A percentile compares a stretch with the other conserved stretches of the same genome.
These are phyloP conservation scores for Penicillium turbatum DNA, from an alignment of 495 filamentous ascomycete species.

Conservation along the genomic window DNA sequence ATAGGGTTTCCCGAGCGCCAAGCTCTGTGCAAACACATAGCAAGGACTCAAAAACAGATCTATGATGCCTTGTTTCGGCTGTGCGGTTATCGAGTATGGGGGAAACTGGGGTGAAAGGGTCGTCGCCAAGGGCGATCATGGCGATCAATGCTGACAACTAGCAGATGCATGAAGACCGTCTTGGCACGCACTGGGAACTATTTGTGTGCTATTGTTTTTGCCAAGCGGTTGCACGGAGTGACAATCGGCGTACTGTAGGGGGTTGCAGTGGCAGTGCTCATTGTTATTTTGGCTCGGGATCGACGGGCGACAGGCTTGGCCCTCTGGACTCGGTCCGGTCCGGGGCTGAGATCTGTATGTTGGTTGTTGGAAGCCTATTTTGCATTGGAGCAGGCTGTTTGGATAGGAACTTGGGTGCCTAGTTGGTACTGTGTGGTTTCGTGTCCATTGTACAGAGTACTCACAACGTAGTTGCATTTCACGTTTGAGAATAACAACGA, in stretches of 20 bases:
- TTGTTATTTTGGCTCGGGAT: slow-evolving; percentile 12
- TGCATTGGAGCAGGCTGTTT: not conserved
- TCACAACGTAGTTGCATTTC: not conserved
- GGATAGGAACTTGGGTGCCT: not conserved
- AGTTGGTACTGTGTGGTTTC: too few relatives aligned
- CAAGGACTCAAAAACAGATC: slow-evolving; percentile 9
- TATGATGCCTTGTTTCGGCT: not conserved
- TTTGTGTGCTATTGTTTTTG: slow-evolving; percentile 14
- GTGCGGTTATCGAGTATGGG: slow-evolving; percentile 14
- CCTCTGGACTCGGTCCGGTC: slow-evolving; percentile 16
- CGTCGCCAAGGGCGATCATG: slow-evolving; percentile 30
- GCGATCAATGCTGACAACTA: slow-evolving; percentile 14
- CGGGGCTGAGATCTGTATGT: slow-evolving; percentile 7
- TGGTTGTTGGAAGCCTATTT: not conserved
- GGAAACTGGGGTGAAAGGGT: not conserved
- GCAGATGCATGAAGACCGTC: slow-evolving; percentile 11
- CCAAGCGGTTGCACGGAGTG: slow-evolving; percentile 20
- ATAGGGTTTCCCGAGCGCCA: slow-evolving; percentile 5
- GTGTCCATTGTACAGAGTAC: not conserved
- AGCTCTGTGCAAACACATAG: slow-evolving; percentile 1
- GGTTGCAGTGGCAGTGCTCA: slow-evolving; percentile 15
- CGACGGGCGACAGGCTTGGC: slow-evolving; percentile 17
- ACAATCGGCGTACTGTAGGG: slow-evolving; percentile 4
- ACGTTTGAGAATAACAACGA: not conserved
- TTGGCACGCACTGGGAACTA: slow-evolving; percentile 13